These are phyloP conservation scores for Kazachstania africana DNA, from an alignment of 805 yeast species.

Conservation along the genomic window DNA sequence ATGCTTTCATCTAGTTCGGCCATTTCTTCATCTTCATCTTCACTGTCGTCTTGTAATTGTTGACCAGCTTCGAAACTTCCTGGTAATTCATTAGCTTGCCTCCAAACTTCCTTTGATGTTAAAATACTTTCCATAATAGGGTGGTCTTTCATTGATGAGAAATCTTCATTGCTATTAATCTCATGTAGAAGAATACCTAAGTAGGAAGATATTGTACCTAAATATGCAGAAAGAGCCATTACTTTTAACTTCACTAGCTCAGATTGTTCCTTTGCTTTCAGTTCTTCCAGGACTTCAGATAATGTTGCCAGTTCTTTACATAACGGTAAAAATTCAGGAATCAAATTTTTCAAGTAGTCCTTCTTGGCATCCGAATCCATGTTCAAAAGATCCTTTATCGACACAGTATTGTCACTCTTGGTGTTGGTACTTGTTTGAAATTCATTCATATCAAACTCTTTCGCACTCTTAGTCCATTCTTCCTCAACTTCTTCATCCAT, in stretches of 20 bases:
- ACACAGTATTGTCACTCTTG: constrained; percentile 25
- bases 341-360: constrained; percentile 43
- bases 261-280: constrained; percentile 22
- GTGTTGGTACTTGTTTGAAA: constrained; percentile 19
- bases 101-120: constrained; percentile 78
- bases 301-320: constrained; percentile 44
- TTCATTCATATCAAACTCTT: constrained; percentile 34
- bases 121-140: constrained; percentile 82
- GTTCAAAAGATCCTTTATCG: constrained; percentile 33
- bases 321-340: constrained; percentile 79
- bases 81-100: constrained; percentile 57
- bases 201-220: constrained; percentile 69
- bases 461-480: constrained; percentile 63
- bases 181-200: constrained; percentile 60
- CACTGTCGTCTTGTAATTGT: constrained; percentile 9
- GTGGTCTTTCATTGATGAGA: constrained; percentile 65
- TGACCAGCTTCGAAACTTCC: constrained; percentile 14
- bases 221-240: constrained; percentile 65
- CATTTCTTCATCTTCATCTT: constrained; percentile 8
- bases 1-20: constrained; percentile 12
- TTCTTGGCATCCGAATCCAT: constrained; percentile 44
- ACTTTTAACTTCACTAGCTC: constrained; percentile 39
- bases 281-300: constrained; percentile 31
- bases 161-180: constrained; percentile 40
- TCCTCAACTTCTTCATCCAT: constrained; percentile 60